Percentiles rank a stretch among this genome's conserved stretches.
Evolutionary conservation across 2,329 filamentous ascomycete genomes (phyloP).

Genomic region (Onygena corvina): DNA sequence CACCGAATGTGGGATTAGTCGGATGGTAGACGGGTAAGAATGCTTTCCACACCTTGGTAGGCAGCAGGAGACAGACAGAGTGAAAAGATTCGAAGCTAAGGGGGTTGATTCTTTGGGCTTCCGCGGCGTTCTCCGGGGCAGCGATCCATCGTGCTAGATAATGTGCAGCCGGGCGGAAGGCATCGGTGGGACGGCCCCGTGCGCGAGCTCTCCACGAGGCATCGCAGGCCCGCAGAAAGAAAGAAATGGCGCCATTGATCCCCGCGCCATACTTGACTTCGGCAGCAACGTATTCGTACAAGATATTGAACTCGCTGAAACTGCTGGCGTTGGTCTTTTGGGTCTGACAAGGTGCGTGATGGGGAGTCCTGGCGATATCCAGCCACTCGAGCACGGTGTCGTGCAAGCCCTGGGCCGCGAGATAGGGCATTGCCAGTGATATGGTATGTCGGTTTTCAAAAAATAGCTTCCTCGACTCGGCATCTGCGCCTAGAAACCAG

Average conservation of each 20-base stretch:
- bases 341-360: constrained; percentile 17
- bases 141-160: constrained; percentile 22
- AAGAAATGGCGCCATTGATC: constrained; percentile 23
- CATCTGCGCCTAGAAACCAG: constrained; percentile 33
- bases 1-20: constrained; percentile 23
- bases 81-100: constrained; percentile 27
- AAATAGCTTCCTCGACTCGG: constrained; percentile 21
- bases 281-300: constrained; percentile 25
- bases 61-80: constrained; percentile 5
- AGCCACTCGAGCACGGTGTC: constrained; percentile 28
- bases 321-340: constrained; percentile 1
- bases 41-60: constrained; percentile 18
- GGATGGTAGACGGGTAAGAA: constrained; percentile 31
- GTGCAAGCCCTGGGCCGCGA: constrained; percentile 30
- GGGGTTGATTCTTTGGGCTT: constrained; percentile 19
- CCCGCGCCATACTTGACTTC: constrained; percentile 28
- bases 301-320: constrained; percentile 17
- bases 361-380: constrained; percentile 21
- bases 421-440: constrained; percentile 27
- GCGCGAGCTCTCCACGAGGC: not conserved
- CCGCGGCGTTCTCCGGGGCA: constrained; percentile 17
- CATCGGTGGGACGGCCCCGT: constrained; percentile 2
- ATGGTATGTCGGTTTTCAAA: constrained; percentile 22
- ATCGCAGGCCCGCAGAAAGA: constrained; percentile 22
- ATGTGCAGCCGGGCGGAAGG: constrained; percentile 19